phyloP scores from a whole-genome alignment of 2,329 filamentous ascomycete species.

The Botrytis deweyae region DNA sequence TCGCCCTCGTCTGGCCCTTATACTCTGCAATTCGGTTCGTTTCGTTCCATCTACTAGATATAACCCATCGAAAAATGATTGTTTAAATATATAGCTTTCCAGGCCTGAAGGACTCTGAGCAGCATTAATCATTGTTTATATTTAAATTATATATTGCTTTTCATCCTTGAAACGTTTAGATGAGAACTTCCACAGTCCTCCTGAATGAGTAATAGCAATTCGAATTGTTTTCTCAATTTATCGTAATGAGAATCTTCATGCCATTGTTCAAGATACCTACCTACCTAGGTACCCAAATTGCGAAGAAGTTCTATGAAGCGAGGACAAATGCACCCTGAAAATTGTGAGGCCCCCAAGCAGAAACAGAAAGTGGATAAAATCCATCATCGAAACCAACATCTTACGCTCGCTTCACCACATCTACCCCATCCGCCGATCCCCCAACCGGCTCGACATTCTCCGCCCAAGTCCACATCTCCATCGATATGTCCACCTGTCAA shows the following conservation, averaged over 20 bases:
- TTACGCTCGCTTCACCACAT: neutral
- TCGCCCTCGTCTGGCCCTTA: neutral
- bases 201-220: neutral
- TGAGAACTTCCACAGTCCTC: neutral
- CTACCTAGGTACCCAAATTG: no score
- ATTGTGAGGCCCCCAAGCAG: neutral
- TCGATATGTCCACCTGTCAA: neutral
- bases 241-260: neutral
- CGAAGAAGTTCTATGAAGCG: neutral
- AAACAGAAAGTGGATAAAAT: neutral
- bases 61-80: neutral
- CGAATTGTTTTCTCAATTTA: neutral
- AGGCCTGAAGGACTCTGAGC: neutral
- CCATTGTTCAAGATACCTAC: neutral
- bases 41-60: neutral
- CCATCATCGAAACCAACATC: neutral
- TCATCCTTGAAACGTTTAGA: neutral
- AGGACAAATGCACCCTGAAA: neutral
- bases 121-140: neutral
- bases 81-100: neutral
- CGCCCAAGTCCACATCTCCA: neutral
- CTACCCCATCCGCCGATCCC: neutral
- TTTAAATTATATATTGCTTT: neutral
- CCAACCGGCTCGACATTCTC: neutral
- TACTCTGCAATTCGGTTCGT: no score